Percentiles rank a stretch among this genome's conserved stretches.
Evolutionary conservation across 225 moss, liverwort and hornwort species (phyloP).

Genomic region (Climacium dendroides): DNA sequence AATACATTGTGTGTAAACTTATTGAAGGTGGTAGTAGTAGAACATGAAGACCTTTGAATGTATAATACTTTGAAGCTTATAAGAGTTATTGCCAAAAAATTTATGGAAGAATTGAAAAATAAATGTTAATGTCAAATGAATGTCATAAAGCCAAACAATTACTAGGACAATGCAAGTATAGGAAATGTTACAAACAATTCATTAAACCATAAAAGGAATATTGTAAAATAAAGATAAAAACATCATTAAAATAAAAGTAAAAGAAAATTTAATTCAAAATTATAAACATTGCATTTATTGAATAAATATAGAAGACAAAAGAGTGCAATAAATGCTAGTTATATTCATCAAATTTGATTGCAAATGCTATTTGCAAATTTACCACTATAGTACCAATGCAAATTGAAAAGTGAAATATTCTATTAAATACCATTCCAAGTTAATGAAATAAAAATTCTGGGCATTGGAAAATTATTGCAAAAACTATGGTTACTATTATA

Average conservation of each 20-base stretch:
- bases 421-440: neutral
- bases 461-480: neutral
- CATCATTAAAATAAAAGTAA: neutral
- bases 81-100: neutral
- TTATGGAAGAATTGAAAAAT: neutral
- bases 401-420: fast-evolving
- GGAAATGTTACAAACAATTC: neutral
- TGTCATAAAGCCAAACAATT: neutral
- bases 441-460: neutral
- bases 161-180: too few species aligned
- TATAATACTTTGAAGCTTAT: too few species aligned
- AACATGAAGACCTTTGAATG: neutral
- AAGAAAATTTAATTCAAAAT: neutral
- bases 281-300: neutral
- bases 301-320: neutral
- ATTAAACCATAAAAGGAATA: neutral
- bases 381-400: neutral
- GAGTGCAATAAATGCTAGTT: neutral
- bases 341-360: neutral
- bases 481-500: too few species aligned
- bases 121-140: neutral
- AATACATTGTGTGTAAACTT: too few species aligned
- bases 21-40: too few species aligned
- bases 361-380: too few species aligned
- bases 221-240: neutral